These are phyloP conservation scores for Tetrahymena elliotti DNA, from an alignment of 73 alveolate species.

Conservation along the genomic window DNA sequence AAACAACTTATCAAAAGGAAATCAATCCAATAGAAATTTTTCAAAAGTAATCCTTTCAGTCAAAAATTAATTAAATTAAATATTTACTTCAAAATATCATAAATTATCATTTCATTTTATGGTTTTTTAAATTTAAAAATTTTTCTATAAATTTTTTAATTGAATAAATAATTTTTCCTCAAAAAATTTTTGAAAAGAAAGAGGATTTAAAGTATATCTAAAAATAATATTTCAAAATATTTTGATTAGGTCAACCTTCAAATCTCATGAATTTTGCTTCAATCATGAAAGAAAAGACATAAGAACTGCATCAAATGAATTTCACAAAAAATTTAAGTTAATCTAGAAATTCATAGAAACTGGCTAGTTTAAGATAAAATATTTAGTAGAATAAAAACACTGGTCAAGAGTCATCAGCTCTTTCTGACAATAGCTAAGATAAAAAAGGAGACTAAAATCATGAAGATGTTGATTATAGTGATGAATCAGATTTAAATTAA, in stretches of 20 bases:
- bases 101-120: no score
- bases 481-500: not conserved
- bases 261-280: not conserved
- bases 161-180: no score
- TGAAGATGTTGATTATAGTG: not conserved
- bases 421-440: not conserved
- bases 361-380: not conserved
- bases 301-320: not conserved
- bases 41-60: not conserved
- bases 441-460: not conserved
- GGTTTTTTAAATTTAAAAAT: no score
- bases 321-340: not conserved
- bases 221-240: no score
- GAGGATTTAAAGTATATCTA: no score
- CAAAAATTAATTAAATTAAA: no score
- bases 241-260: not conserved
- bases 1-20: not conserved
- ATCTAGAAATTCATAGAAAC: not conserved
- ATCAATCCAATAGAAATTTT: not conserved
- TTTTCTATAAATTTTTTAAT: no score
- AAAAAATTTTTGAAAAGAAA: no score
- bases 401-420: not conserved
- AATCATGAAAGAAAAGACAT: not conserved
- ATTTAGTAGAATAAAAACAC: not conserved
- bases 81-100: no score